These are phyloP conservation scores for Daldinia vernicosa DNA, from an alignment of 495 filamentous ascomycete genomes.

Conservation along the genomic window DNA sequence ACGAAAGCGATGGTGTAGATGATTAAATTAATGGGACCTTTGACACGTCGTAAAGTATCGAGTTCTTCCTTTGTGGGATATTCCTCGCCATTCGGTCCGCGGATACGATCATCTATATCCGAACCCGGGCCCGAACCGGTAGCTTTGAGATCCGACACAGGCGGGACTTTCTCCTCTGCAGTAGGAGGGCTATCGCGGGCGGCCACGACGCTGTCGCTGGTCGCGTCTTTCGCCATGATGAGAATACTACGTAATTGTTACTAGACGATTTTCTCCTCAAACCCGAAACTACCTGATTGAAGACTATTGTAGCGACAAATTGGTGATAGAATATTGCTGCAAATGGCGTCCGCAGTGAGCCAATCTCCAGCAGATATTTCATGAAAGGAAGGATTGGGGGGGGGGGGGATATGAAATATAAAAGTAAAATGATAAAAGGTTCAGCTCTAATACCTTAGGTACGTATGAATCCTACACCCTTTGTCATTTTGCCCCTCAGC, in stretches of 20 bases:
- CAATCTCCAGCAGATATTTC: neutral
- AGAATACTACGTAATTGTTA: constrained; percentile 4
- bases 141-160: constrained; percentile 8
- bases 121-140: constrained; percentile 28
- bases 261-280: neutral
- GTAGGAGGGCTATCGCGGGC: constrained; percentile 11
- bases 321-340: neutral
- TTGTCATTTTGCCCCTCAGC: constrained; percentile 29
- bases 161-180: neutral
- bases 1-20: constrained; percentile 77
- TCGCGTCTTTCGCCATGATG: constrained; percentile 28
- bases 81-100: constrained; percentile 44
- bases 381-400: constrained; percentile 1
- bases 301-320: neutral
- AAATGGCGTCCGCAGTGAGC: neutral
- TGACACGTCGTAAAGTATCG: constrained; percentile 67
- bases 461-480: constrained; percentile 9
- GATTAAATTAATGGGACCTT: constrained; percentile 70
- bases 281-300: neutral
- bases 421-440: constrained; percentile 10
- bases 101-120: constrained; percentile 34
- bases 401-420: constrained; percentile 3
- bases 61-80: constrained; percentile 70
- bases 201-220: constrained; percentile 17
- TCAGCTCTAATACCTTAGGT: constrained; percentile 15